A percentile compares a stretch with the other conserved stretches of the same genome.
Conservation (phyloP, 2,329 filamentous ascomycete genomes). For the Alternaria sp. region DNA sequence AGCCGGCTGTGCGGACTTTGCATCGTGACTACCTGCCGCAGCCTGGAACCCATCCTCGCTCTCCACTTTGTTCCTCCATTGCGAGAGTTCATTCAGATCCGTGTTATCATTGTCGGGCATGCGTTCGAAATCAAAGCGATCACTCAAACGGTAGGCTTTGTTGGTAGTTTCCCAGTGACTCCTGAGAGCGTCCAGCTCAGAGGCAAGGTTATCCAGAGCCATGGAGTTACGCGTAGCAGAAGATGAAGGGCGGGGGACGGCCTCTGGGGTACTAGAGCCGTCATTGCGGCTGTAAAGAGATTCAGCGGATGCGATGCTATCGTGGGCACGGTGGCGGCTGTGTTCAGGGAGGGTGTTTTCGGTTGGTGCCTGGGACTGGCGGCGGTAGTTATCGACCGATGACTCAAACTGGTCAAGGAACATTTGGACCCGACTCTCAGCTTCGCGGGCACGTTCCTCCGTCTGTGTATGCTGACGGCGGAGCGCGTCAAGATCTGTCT, state of each 20-base stretch:
- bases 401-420: slow-evolving; percentile 93
- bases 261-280: slow-evolving; percentile 46
- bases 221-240: slow-evolving; percentile 63
- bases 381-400: slow-evolving; percentile 92
- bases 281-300: slow-evolving; percentile 58
- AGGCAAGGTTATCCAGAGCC: slow-evolving; percentile 89
- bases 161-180: slow-evolving; percentile 96
- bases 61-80: slow-evolving; percentile 47
- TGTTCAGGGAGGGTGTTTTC: slow-evolving; percentile 46
- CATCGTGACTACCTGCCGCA: slow-evolving; percentile 5
- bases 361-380: slow-evolving; percentile 65
- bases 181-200: slow-evolving; percentile 87
- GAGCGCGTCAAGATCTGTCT: slow-evolving; percentile 78
- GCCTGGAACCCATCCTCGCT: slow-evolving; percentile 37
- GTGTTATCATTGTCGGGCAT: slow-evolving; percentile 49
- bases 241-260: slow-evolving; percentile 35
- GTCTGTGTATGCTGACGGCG: slow-evolving; percentile 82
- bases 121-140: slow-evolving; percentile 84
- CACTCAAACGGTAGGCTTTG: slow-evolving; percentile 91
- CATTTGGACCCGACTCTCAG: slow-evolving; percentile 90
- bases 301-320: slow-evolving; percentile 68
- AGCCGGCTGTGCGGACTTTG: slow-evolving; percentile 5
- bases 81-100: slow-evolving; percentile 43
- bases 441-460: slow-evolving; percentile 84
- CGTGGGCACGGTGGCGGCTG: slow-evolving; percentile 56